Evolutionary conservation across 441 rosid species (phyloP).

Genomic region (Syzygium syzygioides): DNA sequence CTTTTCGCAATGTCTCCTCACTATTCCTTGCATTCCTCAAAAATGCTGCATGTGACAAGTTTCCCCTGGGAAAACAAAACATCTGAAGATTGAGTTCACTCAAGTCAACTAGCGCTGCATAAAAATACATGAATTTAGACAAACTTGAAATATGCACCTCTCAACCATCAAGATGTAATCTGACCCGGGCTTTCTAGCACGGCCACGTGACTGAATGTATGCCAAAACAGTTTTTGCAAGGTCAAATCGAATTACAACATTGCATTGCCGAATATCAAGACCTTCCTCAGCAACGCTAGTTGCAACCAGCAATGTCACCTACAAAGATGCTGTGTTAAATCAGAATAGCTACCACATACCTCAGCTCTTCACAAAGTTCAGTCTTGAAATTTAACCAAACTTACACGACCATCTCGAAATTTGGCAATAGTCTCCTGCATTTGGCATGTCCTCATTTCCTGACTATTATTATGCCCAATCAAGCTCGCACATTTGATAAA

Average conservation of each 20-base stretch:
- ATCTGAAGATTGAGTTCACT: background rate
- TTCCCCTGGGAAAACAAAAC: conserved; percentile 44
- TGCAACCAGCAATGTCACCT: conserved; percentile 96
- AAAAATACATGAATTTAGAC: background rate
- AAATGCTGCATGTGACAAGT: conserved; percentile 86
- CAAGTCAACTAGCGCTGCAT: background rate
- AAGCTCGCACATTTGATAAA: conserved; percentile 86
- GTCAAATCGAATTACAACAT: conserved; percentile 97
- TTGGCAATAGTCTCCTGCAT: conserved; percentile 95
- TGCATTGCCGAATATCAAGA: conserved; percentile 98
- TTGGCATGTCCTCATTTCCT: conserved; percentile 91
- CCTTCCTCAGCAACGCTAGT: conserved; percentile 99
- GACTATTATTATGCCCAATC: conserved; percentile 98
- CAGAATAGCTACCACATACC: conserved; percentile 9
- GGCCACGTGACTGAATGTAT: conserved; percentile 97
- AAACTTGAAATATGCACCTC: conserved; percentile 48
- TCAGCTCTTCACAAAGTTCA: conserved; percentile 1
- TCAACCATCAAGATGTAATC: conserved; percentile 98
- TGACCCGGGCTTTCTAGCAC: conserved; percentile 99
- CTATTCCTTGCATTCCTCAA: conserved; percentile 95
- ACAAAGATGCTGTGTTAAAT: conserved; percentile 9
- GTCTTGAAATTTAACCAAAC: conserved; percentile 13
- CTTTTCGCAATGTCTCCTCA: conserved; percentile 96
- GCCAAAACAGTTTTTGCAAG: conserved; percentile 99
- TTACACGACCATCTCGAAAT: conserved; percentile 97